Percentiles rank a stretch among this genome's conserved stretches.
phyloP scores from a whole-genome alignment of 73 alveolate genomes.

The Paramecium octaurelia region DNA sequence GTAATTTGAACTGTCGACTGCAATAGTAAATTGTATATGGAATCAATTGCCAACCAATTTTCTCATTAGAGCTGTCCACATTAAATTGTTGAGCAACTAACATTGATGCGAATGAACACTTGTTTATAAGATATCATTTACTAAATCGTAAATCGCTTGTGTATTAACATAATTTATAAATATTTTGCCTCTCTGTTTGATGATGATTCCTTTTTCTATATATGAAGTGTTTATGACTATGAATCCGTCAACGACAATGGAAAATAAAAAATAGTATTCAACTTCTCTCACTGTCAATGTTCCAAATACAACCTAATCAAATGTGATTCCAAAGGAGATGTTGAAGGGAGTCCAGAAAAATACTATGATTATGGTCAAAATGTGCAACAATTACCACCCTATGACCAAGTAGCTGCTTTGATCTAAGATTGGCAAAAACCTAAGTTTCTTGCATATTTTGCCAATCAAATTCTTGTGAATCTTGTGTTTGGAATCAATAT shows the following conservation, averaged over 20 bases:
- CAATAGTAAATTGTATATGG: conserved; percentile 66
- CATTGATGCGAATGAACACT: conserved; percentile 25
- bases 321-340: conserved; percentile 4
- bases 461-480: background rate
- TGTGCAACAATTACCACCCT: conserved; percentile 17
- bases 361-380: background rate
- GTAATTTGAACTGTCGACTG: conserved; percentile 67
- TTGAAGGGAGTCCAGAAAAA: conserved; percentile 36
- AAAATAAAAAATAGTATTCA: conserved; percentile 14
- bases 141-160: conserved; percentile 68
- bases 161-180: conserved; percentile 67
- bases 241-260: conserved; percentile 60
- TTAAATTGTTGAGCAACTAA: background rate
- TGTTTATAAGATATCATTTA: conserved; percentile 64
- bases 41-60: conserved; percentile 47
- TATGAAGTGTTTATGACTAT: conserved; percentile 72
- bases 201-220: conserved; percentile 73
- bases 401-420: conserved; percentile 11
- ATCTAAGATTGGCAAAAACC: background rate
- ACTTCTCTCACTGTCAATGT: background rate
- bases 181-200: conserved; percentile 67
- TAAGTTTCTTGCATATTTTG: background rate
- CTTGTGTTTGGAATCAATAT: background rate
- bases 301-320: background rate
- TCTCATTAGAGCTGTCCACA: conserved; percentile 65